Conservation (phyloP, 352 stramenopile genomes). For the Phytopythium montanum region DNA sequence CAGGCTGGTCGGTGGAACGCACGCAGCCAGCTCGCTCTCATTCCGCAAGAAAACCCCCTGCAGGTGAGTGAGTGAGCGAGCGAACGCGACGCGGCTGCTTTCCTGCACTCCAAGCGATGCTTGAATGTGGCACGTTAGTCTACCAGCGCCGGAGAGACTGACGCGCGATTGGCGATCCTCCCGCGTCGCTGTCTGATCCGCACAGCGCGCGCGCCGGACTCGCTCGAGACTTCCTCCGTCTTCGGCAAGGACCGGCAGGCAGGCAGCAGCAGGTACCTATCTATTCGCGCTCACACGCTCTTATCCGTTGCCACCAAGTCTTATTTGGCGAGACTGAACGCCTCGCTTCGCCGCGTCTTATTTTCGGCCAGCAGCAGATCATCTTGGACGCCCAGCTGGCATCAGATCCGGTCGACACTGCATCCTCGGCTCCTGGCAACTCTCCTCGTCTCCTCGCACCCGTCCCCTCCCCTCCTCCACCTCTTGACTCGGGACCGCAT, state of each 20-base stretch:
- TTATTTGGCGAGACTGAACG: background rate
- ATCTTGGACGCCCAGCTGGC: background rate
- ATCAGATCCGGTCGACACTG: constrained; percentile 3
- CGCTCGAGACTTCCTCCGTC: too few species aligned
- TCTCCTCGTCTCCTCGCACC: background rate
- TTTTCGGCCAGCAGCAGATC: background rate
- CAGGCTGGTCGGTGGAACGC: background rate
- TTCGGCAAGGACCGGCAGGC: background rate
- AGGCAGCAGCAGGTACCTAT: background rate
- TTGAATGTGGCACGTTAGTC: background rate
- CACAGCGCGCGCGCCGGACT: too few species aligned
- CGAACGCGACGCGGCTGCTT: background rate
- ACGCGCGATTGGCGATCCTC: background rate
- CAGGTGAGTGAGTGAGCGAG: background rate
- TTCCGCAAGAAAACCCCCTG: background rate
- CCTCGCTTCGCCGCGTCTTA: background rate
- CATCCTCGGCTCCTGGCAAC: constrained; percentile 2
- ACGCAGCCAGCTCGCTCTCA: background rate
- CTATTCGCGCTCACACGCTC: too few species aligned
- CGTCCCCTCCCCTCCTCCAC: background rate
- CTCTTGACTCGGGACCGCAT: background rate
- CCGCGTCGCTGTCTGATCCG: too few species aligned
- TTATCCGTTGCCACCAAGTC: background rate
- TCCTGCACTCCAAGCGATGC: background rate
- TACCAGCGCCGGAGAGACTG: background rate